These are phyloP conservation scores for Cystobasidium ongulense DNA, from an alignment of 768 basidiomycete species.

Conservation along the genomic window DNA sequence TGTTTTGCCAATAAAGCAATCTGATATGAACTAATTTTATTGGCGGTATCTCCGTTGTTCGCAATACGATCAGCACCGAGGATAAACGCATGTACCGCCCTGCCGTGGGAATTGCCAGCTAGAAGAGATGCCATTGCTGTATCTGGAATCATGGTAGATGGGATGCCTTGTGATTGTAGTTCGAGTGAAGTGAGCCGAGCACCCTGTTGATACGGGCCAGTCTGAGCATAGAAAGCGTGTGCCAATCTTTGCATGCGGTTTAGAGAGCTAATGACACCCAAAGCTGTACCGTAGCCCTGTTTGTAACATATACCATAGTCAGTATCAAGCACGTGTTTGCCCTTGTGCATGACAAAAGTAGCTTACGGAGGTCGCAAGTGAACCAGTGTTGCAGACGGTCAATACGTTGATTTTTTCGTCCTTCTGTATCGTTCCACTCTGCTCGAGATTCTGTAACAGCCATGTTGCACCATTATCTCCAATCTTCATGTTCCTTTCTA, in stretches of 20 bases:
- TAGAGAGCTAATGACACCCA: constrained; percentile 85
- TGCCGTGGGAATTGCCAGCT: constrained; percentile 73
- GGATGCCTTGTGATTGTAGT: constrained; percentile 70
- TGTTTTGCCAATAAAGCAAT: constrained; percentile 63
- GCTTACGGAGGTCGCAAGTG: constrained; percentile 80
- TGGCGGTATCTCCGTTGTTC: constrained; percentile 90
- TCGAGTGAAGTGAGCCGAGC: constrained; percentile 80
- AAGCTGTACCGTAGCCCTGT: constrained; percentile 92
- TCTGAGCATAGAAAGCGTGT: constrained; percentile 85
- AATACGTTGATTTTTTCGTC: constrained; percentile 62
- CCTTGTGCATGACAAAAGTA: neutral
- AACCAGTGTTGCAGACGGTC: constrained; percentile 77
- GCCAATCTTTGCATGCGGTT: constrained; percentile 67
- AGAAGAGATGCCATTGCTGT: constrained; percentile 95
- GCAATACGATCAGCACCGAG: constrained; percentile 56
- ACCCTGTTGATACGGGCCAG: constrained; percentile 89
- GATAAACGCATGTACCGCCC: constrained; percentile 52
- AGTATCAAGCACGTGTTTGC: constrained; percentile 12
- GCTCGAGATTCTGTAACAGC: constrained; percentile 56
- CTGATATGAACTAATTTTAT: constrained; percentile 97
- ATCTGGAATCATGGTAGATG: constrained; percentile 90
- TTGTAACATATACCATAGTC: neutral
- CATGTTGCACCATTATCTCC: constrained; percentile 75
- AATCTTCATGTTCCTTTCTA: constrained; percentile 77
- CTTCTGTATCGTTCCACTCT: constrained; percentile 46